Percentiles rank a stretch among this genome's conserved stretches.
Conservation (phyloP, 352 stramenopile genomes). For the Pythium insidiosum region DNA sequence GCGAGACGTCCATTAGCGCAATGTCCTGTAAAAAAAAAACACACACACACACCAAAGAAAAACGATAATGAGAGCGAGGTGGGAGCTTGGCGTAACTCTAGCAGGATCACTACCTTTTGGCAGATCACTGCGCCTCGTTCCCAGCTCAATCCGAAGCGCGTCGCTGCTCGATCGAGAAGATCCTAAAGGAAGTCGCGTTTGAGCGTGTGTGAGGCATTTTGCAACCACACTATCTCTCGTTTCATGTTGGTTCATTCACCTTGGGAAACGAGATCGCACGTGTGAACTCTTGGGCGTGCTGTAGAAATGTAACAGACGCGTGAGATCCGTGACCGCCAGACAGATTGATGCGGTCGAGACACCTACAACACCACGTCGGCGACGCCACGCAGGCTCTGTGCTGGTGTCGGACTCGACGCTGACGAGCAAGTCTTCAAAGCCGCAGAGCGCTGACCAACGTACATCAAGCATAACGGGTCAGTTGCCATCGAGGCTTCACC, state of each 20-base stretch:
- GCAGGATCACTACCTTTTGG: slow-evolving; percentile 1
- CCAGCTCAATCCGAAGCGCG: slow-evolving; percentile 7
- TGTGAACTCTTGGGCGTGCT: slow-evolving; percentile 32
- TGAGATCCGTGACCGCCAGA: too few relatives aligned
- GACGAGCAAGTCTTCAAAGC: slow-evolving; percentile 46
- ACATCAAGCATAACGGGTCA: not conserved
- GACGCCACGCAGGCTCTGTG: too few relatives aligned
- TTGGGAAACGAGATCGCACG: slow-evolving; percentile 20
- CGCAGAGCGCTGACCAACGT: slow-evolving; percentile 30
- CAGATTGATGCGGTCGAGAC: too few relatives aligned
- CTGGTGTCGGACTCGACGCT: too few relatives aligned
- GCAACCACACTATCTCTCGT: not conserved
- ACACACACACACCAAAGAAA: not conserved
- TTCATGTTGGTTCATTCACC: too few relatives aligned
- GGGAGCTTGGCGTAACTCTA: not conserved
- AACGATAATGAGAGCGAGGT: not conserved
- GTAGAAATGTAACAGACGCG: too few relatives aligned
- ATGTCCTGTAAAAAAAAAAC: slow-evolving; percentile 14
- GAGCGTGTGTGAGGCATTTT: not conserved
- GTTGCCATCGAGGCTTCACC: not conserved
- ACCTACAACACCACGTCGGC: slow-evolving; percentile 11
- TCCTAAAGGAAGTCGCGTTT: slow-evolving; percentile 4
- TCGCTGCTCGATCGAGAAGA: slow-evolving; percentile 11
- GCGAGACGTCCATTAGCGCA: slow-evolving; percentile 21
- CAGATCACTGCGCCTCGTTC: slow-evolving; percentile 7